A percentile compares a stretch with the other conserved stretches of the same genome.
These are phyloP conservation scores for Trametopsis cervina DNA, from an alignment of 768 basidiomycete species.

Conservation along the genomic window DNA sequence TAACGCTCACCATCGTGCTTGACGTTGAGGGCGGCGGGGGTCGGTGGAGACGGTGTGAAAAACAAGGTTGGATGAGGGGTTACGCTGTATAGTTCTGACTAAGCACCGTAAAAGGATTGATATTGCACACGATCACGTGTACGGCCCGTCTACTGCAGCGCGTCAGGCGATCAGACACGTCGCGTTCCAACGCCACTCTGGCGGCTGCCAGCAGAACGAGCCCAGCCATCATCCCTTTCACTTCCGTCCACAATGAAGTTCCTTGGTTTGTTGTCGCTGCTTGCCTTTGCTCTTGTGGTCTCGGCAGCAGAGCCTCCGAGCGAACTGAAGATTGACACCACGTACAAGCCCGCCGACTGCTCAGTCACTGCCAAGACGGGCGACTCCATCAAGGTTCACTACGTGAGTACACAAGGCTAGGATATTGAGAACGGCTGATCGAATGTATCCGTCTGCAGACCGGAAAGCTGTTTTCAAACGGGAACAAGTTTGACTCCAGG, in stretches of 20 bases:
- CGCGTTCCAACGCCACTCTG: too few species aligned
- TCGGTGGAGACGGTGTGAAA: conserved; percentile 20
- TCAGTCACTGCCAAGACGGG: conserved; percentile 47
- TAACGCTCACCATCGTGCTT: conserved; percentile 25
- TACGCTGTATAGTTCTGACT: conserved; percentile 28
- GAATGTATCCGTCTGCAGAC: conserved; percentile 49
- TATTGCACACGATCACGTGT: not conserved
- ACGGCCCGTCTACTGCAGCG: too few species aligned
- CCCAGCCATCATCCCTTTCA: not conserved
- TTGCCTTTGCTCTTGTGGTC: conserved; percentile 41
- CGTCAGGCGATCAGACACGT: too few species aligned
- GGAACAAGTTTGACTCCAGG: conserved; percentile 89
- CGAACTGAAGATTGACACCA: conserved; percentile 57
- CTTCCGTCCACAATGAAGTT: conserved; percentile 41
- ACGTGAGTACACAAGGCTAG: conserved; percentile 51
- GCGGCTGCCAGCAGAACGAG: too few species aligned
- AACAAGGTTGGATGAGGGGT: conserved; percentile 22
- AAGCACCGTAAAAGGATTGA: conserved; percentile 14
- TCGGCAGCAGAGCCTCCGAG: conserved; percentile 42
- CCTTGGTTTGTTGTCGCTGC: conserved; percentile 37
- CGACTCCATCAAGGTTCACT: conserved; percentile 69
- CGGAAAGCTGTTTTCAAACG: conserved; percentile 69
- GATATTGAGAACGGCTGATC: not conserved
- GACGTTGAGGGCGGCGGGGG: conserved; percentile 21
- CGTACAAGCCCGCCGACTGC: conserved; percentile 53